Evolutionary conservation across 83 land plant species (phyloP), one percentile per base, ranked within the genome.

Genomic region (Picea engelmannii): DNA sequence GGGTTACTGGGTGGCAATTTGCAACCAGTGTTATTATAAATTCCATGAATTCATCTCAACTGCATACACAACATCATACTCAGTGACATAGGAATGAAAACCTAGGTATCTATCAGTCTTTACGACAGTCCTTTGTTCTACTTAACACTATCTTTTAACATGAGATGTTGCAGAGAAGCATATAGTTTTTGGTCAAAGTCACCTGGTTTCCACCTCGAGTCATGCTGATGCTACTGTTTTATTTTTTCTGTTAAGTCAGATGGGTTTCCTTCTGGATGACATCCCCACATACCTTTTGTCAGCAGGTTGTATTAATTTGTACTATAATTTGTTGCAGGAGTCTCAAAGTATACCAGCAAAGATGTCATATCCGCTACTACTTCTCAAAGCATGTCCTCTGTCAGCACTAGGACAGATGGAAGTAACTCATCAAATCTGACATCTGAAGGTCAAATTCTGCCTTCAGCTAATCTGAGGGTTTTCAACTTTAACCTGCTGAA

Each of bases 401-500:
- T 75, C 61, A 75, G 78, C 25, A 52, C 21, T 8, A 75, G 78
- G 78, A 75, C 78, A 75, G 78, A 75, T 47, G 55, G 62, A 13
- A 75, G 78, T 75, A 35, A 75, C 62, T 24, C 64, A 21, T 62
- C 64, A 62, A 78, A 75, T 10, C 80, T 84, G 3, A 27, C 64
- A 42, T 58, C 76, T 55, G 86, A 85, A 79, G 86, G 86, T 17
- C 84, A 81, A 31, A 85, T 85, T 60, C 65, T 83, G 18, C 79
- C 78, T 63, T 81, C 84, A 15, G 61, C 89, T 76, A 82, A 84
- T 84, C 71, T 81, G 78, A 83, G 81, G 80, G 65, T 67, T 40
- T 85, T 87, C 68, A 79, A 80, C 66, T 87, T 85, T 79, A 81
- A 40, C 49, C 88, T 85, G 5, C 87, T 87, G 13, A 87, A 65